Evolutionary conservation across 1,139 yeast species (phyloP), one percentile per base, ranked within the genome.

Genomic region (Yamadazyma trypodendri): DNA sequence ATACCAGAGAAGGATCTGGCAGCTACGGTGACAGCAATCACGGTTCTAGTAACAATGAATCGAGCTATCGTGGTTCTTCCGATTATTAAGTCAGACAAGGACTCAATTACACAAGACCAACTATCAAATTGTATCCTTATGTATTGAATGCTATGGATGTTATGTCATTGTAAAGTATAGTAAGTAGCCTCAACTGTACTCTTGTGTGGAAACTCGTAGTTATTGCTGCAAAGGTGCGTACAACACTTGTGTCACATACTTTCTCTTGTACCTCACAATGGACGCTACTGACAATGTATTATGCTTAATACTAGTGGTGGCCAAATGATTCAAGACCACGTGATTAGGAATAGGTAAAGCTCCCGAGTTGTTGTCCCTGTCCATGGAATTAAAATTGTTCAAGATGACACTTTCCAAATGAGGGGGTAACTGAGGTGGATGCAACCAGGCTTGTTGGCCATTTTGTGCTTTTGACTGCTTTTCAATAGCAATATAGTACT

Each of bases 401-500:
- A 71, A 63, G 32, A 70, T 68, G 31, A 71, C 77, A 51, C 62
- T 67, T 40, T 71, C 76, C 47, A 71, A 63, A 50, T 71, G 77
- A 3, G 77, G 77, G 9, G 77, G 77, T 42, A 71, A 57, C 48
- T 70, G 76, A n/a, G 77, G 77, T 9, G 77, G 76, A 42, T 69
- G 74, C 39, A 71, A 68, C 92, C 92, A 84, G 13, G 87, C 82
- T 60, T 83, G 77, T 48, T 71, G 79, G 40, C 81, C 84, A 51
- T 75, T 78, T 36, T 79, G 80, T 36, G 70, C 70, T 50, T 78
- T 78, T 39, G 84, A 79, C 51, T 81, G 86, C 50, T 75, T 75
- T 52, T 84, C 94, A 37, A 84, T 69, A 1, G 92, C 85, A 36
- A 80, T 66, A 52, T 84, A 84, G 54, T 84, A 84, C 48, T 68